phyloP scores from a whole-genome alignment of 768 basidiomycete species.

The Pilatotrama ljubarskyi region DNA sequence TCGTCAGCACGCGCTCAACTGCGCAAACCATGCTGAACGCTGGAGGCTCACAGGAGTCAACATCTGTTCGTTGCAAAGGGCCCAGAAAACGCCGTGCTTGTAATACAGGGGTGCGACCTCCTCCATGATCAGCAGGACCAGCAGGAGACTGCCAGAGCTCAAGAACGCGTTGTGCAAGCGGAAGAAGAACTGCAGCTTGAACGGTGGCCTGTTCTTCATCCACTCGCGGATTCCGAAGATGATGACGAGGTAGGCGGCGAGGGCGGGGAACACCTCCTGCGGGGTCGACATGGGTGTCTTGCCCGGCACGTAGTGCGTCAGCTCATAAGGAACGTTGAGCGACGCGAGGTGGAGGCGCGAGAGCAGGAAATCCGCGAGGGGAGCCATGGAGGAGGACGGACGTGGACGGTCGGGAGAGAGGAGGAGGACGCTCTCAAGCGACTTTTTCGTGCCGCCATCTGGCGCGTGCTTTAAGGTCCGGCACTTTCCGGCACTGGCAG shows the following conservation, averaged over 20 bases:
- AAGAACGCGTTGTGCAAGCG: slow-evolving; percentile 90
- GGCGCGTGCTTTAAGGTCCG: slow-evolving; percentile 29
- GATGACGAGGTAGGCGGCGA: slow-evolving; percentile 81
- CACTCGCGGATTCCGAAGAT: slow-evolving; percentile 83
- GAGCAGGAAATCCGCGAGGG: slow-evolving; percentile 73
- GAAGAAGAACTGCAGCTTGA: slow-evolving; percentile 81
- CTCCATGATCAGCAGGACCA: slow-evolving; percentile 88
- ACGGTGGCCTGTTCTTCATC: slow-evolving; percentile 77
- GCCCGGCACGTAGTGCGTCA: slow-evolving; percentile 67
- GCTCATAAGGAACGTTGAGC: slow-evolving; percentile 49
- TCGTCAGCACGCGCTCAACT: not conserved
- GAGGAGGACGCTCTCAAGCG: slow-evolving; percentile 12
- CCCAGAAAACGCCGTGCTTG: slow-evolving; percentile 69
- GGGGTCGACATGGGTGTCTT: slow-evolving; percentile 78
- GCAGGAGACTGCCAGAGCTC: slow-evolving; percentile 77
- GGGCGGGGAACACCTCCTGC: slow-evolving; percentile 64
- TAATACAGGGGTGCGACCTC: slow-evolving; percentile 82
- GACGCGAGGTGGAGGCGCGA: slow-evolving; percentile 51
- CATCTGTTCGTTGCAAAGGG: slow-evolving; percentile 72
- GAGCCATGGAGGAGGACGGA: slow-evolving; percentile 52
- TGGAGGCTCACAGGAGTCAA: slow-evolving; percentile 80
- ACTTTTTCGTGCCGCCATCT: slow-evolving; percentile 24
- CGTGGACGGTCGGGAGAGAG: slow-evolving; percentile 24
- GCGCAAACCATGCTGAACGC: not conserved
- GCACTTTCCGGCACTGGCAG: slow-evolving; percentile 8